Evolutionary conservation across 257 asterid genomes (phyloP), one percentile per base, ranked within the genome.

Genomic region (Solanum neorickii): DNA sequence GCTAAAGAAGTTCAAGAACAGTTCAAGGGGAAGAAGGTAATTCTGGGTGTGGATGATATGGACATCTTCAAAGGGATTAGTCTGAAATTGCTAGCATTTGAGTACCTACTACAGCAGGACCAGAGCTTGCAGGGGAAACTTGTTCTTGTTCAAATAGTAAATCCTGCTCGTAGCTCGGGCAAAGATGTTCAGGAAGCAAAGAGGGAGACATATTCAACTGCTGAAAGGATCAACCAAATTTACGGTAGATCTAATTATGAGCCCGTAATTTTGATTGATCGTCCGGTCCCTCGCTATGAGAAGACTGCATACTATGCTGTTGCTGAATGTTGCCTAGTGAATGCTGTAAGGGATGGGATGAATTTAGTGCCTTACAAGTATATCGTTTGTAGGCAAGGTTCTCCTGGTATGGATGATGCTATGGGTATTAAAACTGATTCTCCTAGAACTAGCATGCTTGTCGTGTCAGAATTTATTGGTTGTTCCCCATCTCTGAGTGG

Each of bases 261-360:
- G 56, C 99, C 98, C 6, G 93, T 96, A 60, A 86, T 92, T 87
- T 88, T 96, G 90, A 95, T 96, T 87, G 99, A 95, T 87, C 96
- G 98, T 66, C 93, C 91, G 14, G 92, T 93, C 87, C 92, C 97
- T 87, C 97, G 96, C 69, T 89, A 88, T 73, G 98, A 96, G 93
- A 96, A 96, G 87, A 93, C 95, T 62, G 99, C 98, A 37, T 96
- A 95, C 86, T 96, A 95, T 91, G 96, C 98, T 74, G 74, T 95
- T 87, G 98, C 99, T 2, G 99, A 96, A 66, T 96, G 99, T 72
- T 96, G 99, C 90, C 92, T 96, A 60, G 99, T 96, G 62, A 96
- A 96, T 89, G 99, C 98, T 11, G 99, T 96, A 73, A 95, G 99
- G 90, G 99, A 96, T 87, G 99, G 99, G 12, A 95, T 96, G 99